Conservation (phyloP, 2,329 filamentous ascomycete species). For the Talaromyces sp. region DNA sequence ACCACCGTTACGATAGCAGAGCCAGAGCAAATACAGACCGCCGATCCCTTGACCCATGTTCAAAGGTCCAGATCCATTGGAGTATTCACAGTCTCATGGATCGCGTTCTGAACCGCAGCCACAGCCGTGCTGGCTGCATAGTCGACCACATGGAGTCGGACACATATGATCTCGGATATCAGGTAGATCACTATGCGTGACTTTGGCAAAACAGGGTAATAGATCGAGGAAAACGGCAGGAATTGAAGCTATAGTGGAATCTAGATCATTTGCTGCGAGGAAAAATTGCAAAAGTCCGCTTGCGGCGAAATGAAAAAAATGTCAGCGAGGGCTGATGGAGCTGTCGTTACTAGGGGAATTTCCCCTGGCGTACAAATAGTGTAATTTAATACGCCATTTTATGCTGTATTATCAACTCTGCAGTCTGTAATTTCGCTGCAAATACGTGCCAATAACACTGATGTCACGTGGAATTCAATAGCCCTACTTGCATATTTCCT, state of each 20-base stretch:
- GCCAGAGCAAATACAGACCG: not conserved
- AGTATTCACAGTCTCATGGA: not conserved
- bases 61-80: not conserved
- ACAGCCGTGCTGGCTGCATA: slow-evolving; percentile 5
- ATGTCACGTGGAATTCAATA: slow-evolving; percentile 11
- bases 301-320: slow-evolving; percentile 3
- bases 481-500: not conserved
- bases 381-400: not conserved
- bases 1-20: slow-evolving; percentile 13
- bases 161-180: slow-evolving; percentile 3
- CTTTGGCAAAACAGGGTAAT: not conserved
- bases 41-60: not conserved
- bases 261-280: not conserved
- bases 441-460: not conserved
- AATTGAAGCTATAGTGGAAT: not conserved
- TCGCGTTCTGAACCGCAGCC: not conserved
- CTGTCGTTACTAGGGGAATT: not conserved
- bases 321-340: not conserved
- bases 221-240: not conserved
- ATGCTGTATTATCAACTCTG: not conserved
- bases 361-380: not conserved
- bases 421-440: not conserved
- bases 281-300: not conserved
- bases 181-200: not conserved
- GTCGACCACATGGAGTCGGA: slow-evolving; percentile 8